Evolutionary conservation across 805 yeast genomes (phyloP), one percentile per base, ranked within the genome.

Genomic region (Metschnikowia similis): DNA sequence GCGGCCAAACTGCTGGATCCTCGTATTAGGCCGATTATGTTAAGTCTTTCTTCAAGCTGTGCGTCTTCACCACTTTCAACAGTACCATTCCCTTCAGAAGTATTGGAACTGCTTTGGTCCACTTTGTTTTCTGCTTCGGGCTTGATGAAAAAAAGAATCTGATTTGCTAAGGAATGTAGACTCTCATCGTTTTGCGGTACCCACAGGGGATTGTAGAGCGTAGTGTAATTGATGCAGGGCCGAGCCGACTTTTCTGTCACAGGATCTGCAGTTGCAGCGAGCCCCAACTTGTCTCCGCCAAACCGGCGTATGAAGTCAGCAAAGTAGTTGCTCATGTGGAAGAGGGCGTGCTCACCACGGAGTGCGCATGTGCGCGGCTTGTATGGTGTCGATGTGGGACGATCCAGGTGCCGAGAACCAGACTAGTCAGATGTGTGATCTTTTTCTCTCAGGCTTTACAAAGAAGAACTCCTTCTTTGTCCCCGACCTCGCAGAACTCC

Each of bases 21-120:
- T 41, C 72, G 63, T 8, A 71, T 56, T 14, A 73, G 52, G 0
- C 77, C 76, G 8, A 73, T 53, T 2, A 65, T 49, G 30, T 66
- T 62, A 30, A 71, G 40, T 37, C 67, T 67, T 36, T 66, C 68
- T 10, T 56, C 47, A 16, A 45, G 52, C 4, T 45, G 34, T 30
- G 43, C 26, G 10, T 28, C 35, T 3, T 16, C 21, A 5, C 30
- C 31, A 27, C 32, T 27, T 16, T 11, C 52, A 9, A 13, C 14
- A 14, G 11, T 17, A 6, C 21, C 21, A 21, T 21, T 5, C 21
- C 3, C 21, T 21, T 21, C 52, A 9, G 9, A 10, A 14, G 7
- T 17, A 6, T 26, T 29, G 31, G 30, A n/a, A 4, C 14, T 27
- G 17, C 31, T 38, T 29, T 8, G 8, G 54, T 17, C 11, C 17